Base-by-base conservation (phyloP, 306 rosid species). In the Betula pendula region DNA sequence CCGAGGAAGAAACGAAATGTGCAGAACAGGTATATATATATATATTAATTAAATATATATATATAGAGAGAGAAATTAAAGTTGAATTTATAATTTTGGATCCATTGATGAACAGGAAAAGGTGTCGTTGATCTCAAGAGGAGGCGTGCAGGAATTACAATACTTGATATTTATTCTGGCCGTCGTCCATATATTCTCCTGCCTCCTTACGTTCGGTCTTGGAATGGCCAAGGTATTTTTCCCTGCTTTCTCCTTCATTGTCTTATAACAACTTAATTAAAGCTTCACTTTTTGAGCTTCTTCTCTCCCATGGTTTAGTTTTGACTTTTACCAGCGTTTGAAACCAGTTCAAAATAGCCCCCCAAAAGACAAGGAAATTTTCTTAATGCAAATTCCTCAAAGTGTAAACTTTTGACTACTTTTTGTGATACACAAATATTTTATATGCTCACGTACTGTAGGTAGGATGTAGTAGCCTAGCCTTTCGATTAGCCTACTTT, bases 161-260 rank as follows among this genome's bases (percentile, higher is more conserved):
- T 82, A 75, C 73, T 75, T 85, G 6, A 85, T 87, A 11, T 84
- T 87, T 51, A 76, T 80, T 72, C 49, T 89, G 44, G 90, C 91
- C 3, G 5, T 80, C 60, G 71, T 58, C 77, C 94, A 89, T 70
- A 80, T 87, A 70, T 24, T 80, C 59, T 87, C 87, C 33, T 77
- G 83, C 22, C 24, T 87, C 12, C 88, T 89, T 68, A 89, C 87
- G 14, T 85, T 85, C 56, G 20, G 78, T 43, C 90, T 89, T 68
- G 93, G 93, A 43, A 75, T 87, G 78, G 91, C 90, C 3, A 89
- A 89, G 93, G 93, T 89, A 25, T 6, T 17, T 27, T 35, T 15
- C 44, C 33, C 5, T 8, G 14, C 27, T 22, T 24, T 68, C 16
- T 27, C 40, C n/a, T n/a, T n/a, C n/a, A 13, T 25, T 5, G 6